Base-by-base conservation (phyloP, 2,329 filamentous ascomycete species). In the Trematosphaeria pertusa region DNA sequence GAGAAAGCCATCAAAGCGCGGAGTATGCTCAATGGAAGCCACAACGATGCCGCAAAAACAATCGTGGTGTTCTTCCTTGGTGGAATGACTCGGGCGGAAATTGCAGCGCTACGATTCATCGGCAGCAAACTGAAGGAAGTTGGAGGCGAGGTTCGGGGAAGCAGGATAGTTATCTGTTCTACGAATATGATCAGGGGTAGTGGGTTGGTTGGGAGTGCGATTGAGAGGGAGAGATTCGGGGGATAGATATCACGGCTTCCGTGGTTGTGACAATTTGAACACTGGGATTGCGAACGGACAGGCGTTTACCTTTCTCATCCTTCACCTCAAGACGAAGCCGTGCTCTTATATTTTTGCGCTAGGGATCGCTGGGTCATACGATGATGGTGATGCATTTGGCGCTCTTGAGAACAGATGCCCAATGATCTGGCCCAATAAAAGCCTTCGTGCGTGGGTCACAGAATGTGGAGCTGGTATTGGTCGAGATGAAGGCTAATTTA, bases 31-130 rank as follows among this genome's bases (percentile, higher is more conserved):
- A 89, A 90, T 36, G 90, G 91, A 0, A 85, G 79, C 37, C 60
- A 66, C 14, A 59, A 56, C 5, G 69, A 70, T 44, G 59, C 43
- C 18, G 82, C 83, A 15, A 96, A 96, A 77, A 93, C 89, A 0
- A 87, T 96, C 0, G 89, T 97, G 65, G 87, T 99, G n/a, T 96
- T 97, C 59, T 97, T 97, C 73, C 77, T 99, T 14, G 94, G 94
- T n/a, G 95, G 94, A 2, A 89, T 99, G 44, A 97, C 91, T 0
- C 96, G 95, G 67, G 93, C 94, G 0, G 94, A 99, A 73, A 93
- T 99, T 69, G 91, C 95, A 31, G 94, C 95, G 15, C 70, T 99
- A 67, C 82, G 95, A 43, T 97, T 96, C 68, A 87, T 99, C 58
- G 90, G 89, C 8, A 86, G 86, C 67, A 87, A 93, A 71, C 52